Conservation (phyloP, 164 flowering plant species). For the Akebia trifoliata region DNA sequence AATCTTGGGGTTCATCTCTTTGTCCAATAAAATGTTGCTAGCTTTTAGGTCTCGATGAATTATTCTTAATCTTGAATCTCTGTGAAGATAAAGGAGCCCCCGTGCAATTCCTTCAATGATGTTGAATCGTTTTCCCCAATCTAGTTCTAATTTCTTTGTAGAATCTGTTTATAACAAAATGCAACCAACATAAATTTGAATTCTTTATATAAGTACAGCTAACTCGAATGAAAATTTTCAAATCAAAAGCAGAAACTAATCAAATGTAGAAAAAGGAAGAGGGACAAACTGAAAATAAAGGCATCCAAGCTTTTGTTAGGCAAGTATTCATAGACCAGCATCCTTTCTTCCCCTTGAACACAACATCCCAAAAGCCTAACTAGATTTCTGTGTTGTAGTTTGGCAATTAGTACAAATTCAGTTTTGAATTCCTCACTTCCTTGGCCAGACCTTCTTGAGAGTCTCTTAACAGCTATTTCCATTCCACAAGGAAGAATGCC, state of each 20-base stretch:
- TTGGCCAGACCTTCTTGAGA: constrained; percentile 66
- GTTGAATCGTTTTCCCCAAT: constrained; percentile 53
- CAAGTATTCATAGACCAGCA: constrained; percentile 73
- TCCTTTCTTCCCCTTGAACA: constrained; percentile 58
- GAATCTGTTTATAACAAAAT: constrained; percentile 29
- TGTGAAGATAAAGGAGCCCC: constrained; percentile 79
- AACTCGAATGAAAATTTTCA: not conserved
- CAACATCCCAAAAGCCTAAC: constrained; percentile 68
- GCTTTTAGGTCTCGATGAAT: constrained; percentile 77
- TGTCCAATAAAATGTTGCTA: constrained; percentile 68
- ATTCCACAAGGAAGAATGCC: constrained; percentile 46
- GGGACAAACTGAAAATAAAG: constrained; percentile 43
- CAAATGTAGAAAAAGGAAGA: not conserved
- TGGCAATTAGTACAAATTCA: constrained; percentile 59
- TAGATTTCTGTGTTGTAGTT: constrained; percentile 69
- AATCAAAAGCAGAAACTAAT: not conserved
- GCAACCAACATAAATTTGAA: constrained; percentile 1
- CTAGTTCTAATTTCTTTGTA: constrained; percentile 30
- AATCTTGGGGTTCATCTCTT: constrained; percentile 72
- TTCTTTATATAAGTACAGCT: not conserved
- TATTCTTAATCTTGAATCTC: constrained; percentile 66
- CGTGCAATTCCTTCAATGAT: constrained; percentile 75
- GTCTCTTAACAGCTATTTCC: constrained; percentile 70
- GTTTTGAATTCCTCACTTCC: constrained; percentile 70
- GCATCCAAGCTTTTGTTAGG: constrained; percentile 69